phyloP scores from a whole-genome alignment of 2,329 filamentous ascomycete species.

The Pseudopithomyces chartarum region DNA sequence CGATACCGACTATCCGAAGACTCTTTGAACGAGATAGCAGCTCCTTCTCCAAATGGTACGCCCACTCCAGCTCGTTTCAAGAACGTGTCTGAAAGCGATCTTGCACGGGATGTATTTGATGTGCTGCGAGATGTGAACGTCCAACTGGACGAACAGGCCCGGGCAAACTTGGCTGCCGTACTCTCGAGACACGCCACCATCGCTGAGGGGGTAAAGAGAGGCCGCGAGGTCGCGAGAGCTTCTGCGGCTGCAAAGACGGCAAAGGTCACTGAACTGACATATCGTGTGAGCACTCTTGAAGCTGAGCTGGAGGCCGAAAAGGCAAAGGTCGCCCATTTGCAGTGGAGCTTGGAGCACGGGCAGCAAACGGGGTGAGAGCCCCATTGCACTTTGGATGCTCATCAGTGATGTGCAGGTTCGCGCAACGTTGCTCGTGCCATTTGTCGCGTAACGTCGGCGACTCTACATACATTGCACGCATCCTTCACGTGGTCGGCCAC shows the following conservation, averaged over 20 bases:
- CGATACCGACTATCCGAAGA: conserved; percentile 9
- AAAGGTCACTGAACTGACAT: conserved; percentile 67
- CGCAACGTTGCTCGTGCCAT: background rate
- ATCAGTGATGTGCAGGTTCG: background rate
- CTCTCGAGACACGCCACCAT: conserved; percentile 58
- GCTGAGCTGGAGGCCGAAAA: conserved; percentile 60
- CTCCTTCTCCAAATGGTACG: conserved; percentile 33
- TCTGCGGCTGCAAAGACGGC: conserved; percentile 68
- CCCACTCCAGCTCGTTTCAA: conserved; percentile 41
- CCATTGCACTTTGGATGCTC: background rate
- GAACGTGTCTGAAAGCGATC: conserved; percentile 22
- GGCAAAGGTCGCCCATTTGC: conserved; percentile 40
- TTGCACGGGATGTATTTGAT: conserved; percentile 52
- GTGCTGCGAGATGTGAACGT: conserved; percentile 55
- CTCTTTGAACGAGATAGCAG: conserved; percentile 19
- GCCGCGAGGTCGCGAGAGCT: conserved; percentile 68
- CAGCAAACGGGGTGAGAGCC: conserved; percentile 6
- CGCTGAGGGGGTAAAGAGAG: conserved; percentile 65
- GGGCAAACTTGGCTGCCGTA: conserved; percentile 24
- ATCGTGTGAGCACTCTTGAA: conserved; percentile 65
- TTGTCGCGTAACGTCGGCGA: background rate
- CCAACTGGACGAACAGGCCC: conserved; percentile 27
- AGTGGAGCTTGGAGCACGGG: conserved; percentile 24
- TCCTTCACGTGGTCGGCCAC: background rate
- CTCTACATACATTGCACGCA: no score